A percentile compares a stretch with the other conserved stretches of the same genome.
Evolutionary conservation across 495 filamentous ascomycete species (phyloP).

Genomic region (Talaromyces liani): DNA sequence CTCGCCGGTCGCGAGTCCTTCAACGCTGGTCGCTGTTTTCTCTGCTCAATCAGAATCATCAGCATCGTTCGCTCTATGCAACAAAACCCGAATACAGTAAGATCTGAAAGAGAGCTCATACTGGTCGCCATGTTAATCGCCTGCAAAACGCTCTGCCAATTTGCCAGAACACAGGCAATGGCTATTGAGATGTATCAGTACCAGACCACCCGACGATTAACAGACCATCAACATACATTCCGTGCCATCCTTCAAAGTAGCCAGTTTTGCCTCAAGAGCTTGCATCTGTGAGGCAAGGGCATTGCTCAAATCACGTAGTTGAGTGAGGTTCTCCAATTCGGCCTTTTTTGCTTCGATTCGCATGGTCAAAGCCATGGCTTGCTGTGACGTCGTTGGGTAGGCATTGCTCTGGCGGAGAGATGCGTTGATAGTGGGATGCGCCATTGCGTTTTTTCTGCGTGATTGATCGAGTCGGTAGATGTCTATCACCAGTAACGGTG

Average conservation of each 20-base stretch:
- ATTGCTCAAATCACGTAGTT: slow-evolving; percentile 81
- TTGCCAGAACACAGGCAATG: slow-evolving; percentile 83
- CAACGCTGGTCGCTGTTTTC: not conserved
- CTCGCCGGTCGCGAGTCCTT: not conserved
- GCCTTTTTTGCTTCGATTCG: slow-evolving; percentile 91
- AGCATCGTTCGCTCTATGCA: not conserved
- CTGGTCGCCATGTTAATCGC: slow-evolving; percentile 94
- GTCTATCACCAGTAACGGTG: not conserved
- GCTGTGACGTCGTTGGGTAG: slow-evolving; percentile 43
- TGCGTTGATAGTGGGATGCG: slow-evolving; percentile 22
- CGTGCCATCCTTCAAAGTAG: slow-evolving; percentile 83
- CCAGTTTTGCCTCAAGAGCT: slow-evolving; percentile 76
- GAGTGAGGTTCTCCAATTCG: slow-evolving; percentile 81
- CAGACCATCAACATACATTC: slow-evolving; percentile 53
- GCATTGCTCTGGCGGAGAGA: slow-evolving; percentile 30
- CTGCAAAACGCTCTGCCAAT: slow-evolving; percentile 92
- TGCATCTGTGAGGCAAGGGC: slow-evolving; percentile 88
- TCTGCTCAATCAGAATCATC: slow-evolving; percentile 1
- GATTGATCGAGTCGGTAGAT: not conserved
- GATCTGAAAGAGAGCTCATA: slow-evolving; percentile 36
- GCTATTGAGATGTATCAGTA: slow-evolving; percentile 41
- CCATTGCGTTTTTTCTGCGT: slow-evolving; percentile 13
- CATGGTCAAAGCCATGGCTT: slow-evolving; percentile 73
- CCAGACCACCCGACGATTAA: slow-evolving; percentile 6
- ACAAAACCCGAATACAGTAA: not conserved